These are phyloP conservation scores for Penicillium sp. DNA, from an alignment of 2,329 filamentous ascomycete species.

Conservation along the genomic window DNA sequence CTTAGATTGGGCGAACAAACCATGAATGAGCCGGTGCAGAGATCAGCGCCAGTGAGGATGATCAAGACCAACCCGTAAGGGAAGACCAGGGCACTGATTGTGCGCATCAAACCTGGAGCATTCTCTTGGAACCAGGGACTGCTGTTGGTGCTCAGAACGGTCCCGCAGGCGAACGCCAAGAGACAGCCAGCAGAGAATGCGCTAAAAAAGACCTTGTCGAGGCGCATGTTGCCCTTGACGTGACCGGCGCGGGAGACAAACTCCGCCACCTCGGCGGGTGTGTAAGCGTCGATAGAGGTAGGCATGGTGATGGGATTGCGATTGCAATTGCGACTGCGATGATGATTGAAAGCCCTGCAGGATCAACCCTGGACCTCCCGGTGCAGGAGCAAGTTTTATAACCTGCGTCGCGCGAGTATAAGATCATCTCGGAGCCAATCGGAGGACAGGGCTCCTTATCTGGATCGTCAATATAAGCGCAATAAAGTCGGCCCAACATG, in stretches of 20 bases:
- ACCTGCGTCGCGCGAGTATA: not conserved
- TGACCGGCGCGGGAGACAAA: slow-evolving; percentile 56
- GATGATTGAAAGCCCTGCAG: too few relatives aligned
- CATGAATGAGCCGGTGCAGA: slow-evolving; percentile 56
- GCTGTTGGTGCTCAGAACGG: slow-evolving; percentile 51
- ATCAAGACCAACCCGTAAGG: slow-evolving; percentile 57
- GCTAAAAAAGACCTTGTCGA: slow-evolving; percentile 59
- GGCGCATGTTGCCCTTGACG: slow-evolving; percentile 58
- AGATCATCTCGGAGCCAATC: not conserved
- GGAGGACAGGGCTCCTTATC: slow-evolving; percentile 8
- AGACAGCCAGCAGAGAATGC: slow-evolving; percentile 58
- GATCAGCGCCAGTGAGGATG: slow-evolving; percentile 54
- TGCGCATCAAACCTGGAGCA: slow-evolving; percentile 54
- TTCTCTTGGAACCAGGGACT: slow-evolving; percentile 56
- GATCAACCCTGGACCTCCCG: too few relatives aligned
- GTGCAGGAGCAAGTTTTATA: not conserved
- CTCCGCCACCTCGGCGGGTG: slow-evolving; percentile 56
- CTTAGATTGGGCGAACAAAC: slow-evolving; percentile 26
- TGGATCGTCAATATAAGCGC: slow-evolving; percentile 1
- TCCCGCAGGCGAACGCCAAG: slow-evolving; percentile 57
- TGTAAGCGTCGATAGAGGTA: slow-evolving; percentile 47
- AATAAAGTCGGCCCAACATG: not conserved
- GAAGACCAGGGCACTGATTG: slow-evolving; percentile 53
- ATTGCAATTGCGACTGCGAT: not conserved
- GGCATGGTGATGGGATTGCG: slow-evolving; percentile 13